A percentile compares a stretch with the other conserved stretches of the same genome.
Evolutionary conservation across 257 asterid species (phyloP).

Genomic region (Marsdenia floribunda): DNA sequence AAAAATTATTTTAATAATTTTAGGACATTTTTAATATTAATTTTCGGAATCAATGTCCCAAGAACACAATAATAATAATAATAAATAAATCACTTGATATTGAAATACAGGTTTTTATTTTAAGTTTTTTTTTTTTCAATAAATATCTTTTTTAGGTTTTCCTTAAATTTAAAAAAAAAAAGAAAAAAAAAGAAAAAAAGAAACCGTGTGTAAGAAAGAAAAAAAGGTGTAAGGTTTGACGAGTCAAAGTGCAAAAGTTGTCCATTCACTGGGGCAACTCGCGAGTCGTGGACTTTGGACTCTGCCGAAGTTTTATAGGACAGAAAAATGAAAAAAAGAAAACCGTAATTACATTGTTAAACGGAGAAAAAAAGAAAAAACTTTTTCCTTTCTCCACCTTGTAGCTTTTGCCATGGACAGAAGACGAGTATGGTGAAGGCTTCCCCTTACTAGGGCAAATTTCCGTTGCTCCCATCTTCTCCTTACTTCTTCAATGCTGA

Average conservation of each 20-base stretch:
- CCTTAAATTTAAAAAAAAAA: too few species aligned
- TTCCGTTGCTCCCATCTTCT: slow-evolving; percentile 2
- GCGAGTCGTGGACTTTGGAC: slow-evolving; percentile 12
- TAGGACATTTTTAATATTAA: too few species aligned
- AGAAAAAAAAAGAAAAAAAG: too few species aligned
- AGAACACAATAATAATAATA: too few species aligned
- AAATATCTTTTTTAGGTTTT: too few species aligned
- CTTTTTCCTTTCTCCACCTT: not conserved
- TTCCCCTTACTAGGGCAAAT: slow-evolving; percentile 18
- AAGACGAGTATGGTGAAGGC: not conserved
- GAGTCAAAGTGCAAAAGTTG: not conserved
- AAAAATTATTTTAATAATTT: too few species aligned
- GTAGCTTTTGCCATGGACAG: slow-evolving; percentile 2
- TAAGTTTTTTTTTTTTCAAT: too few species aligned
- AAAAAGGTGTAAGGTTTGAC: not conserved
- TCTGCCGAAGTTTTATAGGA: not conserved
- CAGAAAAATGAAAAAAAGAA: not conserved
- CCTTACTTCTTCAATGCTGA: slow-evolving; percentile 13
- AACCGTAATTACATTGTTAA: not conserved
- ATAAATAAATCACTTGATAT: too few species aligned
- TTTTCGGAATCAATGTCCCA: too few species aligned
- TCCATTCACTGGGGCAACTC: slow-evolving; percentile 4
- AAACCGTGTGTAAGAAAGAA: too few species aligned
- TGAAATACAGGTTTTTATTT: too few species aligned
- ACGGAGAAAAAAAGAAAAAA: too few species aligned